Percentiles rank a stretch among this genome's conserved stretches.
These are phyloP conservation scores for Pichia sp. DNA, from an alignment of 1,139 yeast species.

Conservation along the genomic window DNA sequence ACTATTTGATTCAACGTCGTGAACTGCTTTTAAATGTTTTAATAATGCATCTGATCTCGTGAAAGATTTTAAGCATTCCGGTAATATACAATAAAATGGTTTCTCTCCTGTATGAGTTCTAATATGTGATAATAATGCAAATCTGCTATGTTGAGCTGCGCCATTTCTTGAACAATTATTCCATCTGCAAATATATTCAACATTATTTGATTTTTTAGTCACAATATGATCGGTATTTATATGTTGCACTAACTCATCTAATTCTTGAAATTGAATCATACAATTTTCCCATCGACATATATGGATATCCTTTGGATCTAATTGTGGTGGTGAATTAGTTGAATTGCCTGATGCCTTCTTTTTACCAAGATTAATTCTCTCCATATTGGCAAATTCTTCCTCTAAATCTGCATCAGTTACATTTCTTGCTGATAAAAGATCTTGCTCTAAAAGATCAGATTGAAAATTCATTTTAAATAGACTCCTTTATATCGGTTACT, in stretches of 20 bases:
- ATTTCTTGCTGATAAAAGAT: constrained; percentile 4
- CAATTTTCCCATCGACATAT: constrained; percentile 37
- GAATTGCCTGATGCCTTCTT: neutral
- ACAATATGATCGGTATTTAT: constrained; percentile 33
- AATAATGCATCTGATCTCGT: constrained; percentile 57
- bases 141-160: constrained; percentile 49
- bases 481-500: no score
- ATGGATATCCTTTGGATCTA: constrained; percentile 7
- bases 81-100: constrained; percentile 62
- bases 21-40: constrained; percentile 58
- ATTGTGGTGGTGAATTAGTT: neutral
- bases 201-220: constrained; percentile 11
- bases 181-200: constrained; percentile 55
- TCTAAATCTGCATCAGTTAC: constrained; percentile 13
- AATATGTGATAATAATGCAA: constrained; percentile 57
- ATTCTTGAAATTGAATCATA: constrained; percentile 24
- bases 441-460: constrained; percentile 1
- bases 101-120: constrained; percentile 63
- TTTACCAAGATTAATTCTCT: neutral
- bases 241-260: constrained; percentile 34
- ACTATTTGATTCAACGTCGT: constrained; percentile 38
- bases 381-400: constrained; percentile 13
- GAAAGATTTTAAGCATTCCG: constrained; percentile 61
- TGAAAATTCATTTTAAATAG: constrained; percentile 4
- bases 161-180: constrained; percentile 51